These are phyloP conservation scores for Candida dubliniensis DNA, from an alignment of 1,139 yeast species.

Conservation along the genomic window DNA sequence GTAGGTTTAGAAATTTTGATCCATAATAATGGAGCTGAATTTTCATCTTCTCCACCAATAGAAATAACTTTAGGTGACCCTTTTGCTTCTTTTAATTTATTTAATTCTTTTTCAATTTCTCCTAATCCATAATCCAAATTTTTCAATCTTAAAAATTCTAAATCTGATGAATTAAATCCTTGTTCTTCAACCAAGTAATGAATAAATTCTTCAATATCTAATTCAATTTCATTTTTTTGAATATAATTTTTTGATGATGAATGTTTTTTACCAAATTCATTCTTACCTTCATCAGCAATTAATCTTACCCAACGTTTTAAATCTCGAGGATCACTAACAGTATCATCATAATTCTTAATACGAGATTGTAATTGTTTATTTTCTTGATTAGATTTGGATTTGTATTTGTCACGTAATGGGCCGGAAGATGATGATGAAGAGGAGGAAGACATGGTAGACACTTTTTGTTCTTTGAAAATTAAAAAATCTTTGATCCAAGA, in stretches of 20 bases:
- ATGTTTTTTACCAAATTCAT: background rate
- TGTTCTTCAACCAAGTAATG: constrained; percentile 29
- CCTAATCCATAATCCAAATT: constrained; percentile 37
- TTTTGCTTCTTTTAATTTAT: constrained; percentile 25
- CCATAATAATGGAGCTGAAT: background rate
- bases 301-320: constrained; percentile 28
- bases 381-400: background rate
- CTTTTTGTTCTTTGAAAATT: constrained; percentile 11
- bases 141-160: constrained; percentile 24
- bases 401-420: background rate
- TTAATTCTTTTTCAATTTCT: constrained; percentile 39
- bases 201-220: constrained; percentile 32
- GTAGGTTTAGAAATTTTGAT: background rate
- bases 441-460: background rate
- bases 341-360: constrained; percentile 24
- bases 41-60: constrained; percentile 35
- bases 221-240: constrained; percentile 15
- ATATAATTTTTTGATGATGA: constrained; percentile 6
- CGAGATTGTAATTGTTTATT: constrained; percentile 17
- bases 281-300: constrained; percentile 18
- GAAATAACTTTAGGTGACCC: constrained; percentile 21
- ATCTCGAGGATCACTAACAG: constrained; percentile 23
- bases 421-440: background rate
- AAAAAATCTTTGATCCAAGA: constrained; percentile 22
- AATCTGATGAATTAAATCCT: constrained; percentile 29